phyloP scores from a whole-genome alignment of 1,139 yeast species.

The Pichia sp. region DNA sequence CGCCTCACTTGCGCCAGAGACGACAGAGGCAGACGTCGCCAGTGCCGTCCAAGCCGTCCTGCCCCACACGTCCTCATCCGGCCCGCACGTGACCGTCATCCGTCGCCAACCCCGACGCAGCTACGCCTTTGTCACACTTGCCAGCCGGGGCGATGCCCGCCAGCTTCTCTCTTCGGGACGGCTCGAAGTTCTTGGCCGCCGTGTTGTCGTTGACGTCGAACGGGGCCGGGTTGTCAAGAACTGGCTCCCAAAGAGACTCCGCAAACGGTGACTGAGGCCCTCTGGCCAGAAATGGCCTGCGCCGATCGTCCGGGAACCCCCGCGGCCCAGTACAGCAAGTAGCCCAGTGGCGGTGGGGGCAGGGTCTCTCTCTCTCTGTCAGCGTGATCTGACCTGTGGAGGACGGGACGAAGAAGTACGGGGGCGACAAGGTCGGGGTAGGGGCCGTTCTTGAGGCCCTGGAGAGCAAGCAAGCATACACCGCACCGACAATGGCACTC shows the following conservation, averaged over 20 bases:
- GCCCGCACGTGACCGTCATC: neutral
- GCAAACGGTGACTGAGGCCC: neutral
- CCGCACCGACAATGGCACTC: conserved; percentile 8
- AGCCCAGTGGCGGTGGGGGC: conserved; percentile 1
- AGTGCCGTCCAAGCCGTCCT: conserved; percentile 17
- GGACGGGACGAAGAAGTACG: neutral
- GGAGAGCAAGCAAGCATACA: neutral
- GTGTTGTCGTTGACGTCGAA: conserved; percentile 77
- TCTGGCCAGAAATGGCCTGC: too few species aligned
- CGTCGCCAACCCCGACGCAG: neutral
- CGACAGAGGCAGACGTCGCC: conserved; percentile 68
- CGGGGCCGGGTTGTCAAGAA: conserved; percentile 70
- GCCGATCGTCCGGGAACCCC: too few species aligned
- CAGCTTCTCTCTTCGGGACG: conserved; percentile 4
- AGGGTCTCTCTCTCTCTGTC: too few species aligned
- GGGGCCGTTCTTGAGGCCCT: too few species aligned
- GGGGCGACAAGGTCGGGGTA: too few species aligned
- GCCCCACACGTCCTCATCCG: neutral
- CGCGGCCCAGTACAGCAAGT: too few species aligned
- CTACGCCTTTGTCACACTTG: conserved; percentile 46
- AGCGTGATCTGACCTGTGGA: neutral
- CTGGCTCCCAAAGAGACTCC: conserved; percentile 79
- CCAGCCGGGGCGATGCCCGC: conserved; percentile 38
- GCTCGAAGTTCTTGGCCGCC: conserved; percentile 31
- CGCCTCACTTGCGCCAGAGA: conserved; percentile 31